Percentiles rank a stretch among this genome's conserved stretches.
phyloP scores from a whole-genome alignment of 306 rosid genomes.

The Oxytropis ochrocephala region DNA sequence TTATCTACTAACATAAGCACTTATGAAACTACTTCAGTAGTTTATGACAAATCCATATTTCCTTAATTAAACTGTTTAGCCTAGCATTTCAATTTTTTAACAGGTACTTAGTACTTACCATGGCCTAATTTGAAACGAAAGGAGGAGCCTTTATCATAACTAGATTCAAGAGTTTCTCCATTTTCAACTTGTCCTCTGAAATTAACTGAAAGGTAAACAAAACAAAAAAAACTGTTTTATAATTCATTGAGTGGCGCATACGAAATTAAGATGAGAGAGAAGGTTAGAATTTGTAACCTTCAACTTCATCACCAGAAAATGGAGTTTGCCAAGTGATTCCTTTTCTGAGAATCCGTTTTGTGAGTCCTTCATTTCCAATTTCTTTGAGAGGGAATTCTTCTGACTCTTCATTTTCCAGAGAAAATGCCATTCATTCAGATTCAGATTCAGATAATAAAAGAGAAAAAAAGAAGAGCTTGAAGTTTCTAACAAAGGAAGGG shows the following conservation, averaged over 20 bases:
- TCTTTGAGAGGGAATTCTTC: conserved; percentile 6
- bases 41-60: no score
- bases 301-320: conserved; percentile 49
- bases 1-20: no score
- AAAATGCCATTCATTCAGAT: conserved; percentile 33
- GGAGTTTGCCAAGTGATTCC: conserved; percentile 67
- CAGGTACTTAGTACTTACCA: no score
- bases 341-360: conserved; percentile 37
- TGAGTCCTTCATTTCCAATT: conserved; percentile 58
- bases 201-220: conserved; percentile 35
- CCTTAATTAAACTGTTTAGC: no score
- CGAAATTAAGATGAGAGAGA: background rate
- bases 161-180: conserved; percentile 38
- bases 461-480: conserved; percentile 10
- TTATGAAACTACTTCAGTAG: no score
- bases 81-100: no score
- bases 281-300: conserved; percentile 28
- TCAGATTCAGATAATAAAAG: no score
- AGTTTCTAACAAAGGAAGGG: conserved; percentile 39
- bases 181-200: conserved; percentile 40
- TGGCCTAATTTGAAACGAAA: conserved; percentile 58
- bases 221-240: background rate
- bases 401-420: conserved; percentile 16
- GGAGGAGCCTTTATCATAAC: conserved; percentile 36
- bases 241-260: background rate